Conservation (phyloP, 257 asterid genomes). For the Ilex aquifolium region DNA sequence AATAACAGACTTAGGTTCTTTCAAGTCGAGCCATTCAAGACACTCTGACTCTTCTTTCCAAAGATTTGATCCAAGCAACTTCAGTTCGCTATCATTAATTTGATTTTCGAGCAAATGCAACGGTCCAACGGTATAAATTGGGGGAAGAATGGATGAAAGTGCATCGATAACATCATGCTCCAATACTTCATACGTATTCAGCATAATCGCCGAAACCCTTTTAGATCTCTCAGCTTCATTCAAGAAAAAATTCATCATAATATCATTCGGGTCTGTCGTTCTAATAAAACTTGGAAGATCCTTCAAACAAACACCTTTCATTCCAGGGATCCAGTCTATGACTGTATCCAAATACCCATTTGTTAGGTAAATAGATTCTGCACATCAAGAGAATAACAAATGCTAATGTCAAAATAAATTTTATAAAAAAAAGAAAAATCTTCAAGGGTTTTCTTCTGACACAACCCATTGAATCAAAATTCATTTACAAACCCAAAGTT, state of each 20-base stretch:
- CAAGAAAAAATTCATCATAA: slow-evolving; percentile 20
- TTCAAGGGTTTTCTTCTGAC: too few relatives aligned
- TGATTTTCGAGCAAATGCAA: slow-evolving; percentile 27
- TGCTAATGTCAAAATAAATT: background rate
- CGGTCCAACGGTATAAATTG: slow-evolving; percentile 45
- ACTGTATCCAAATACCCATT: slow-evolving; percentile 43
- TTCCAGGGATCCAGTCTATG: slow-evolving; percentile 29
- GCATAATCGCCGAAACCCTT: slow-evolving; percentile 31
- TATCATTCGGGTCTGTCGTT: slow-evolving; percentile 25
- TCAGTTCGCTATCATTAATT: slow-evolving; percentile 11
- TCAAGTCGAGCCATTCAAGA: slow-evolving; percentile 48
- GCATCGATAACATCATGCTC: slow-evolving; percentile 31
- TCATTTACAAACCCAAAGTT: too few relatives aligned
- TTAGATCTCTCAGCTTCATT: slow-evolving; percentile 17
- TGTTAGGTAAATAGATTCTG: slow-evolving; percentile 33
- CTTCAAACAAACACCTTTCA: slow-evolving; percentile 31
- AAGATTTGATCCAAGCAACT: slow-evolving; percentile 29
- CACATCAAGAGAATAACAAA: background rate
- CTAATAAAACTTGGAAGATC: slow-evolving; percentile 48
- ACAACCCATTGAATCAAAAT: too few relatives aligned
- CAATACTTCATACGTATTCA: slow-evolving; percentile 46
- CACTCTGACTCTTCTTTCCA: slow-evolving; percentile 48
- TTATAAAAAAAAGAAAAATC: background rate
- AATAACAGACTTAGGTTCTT: slow-evolving; percentile 47
- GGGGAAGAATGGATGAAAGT: slow-evolving; percentile 29